Conservation (phyloP, 768 basidiomycete genomes). For the Galerina marginata region DNA sequence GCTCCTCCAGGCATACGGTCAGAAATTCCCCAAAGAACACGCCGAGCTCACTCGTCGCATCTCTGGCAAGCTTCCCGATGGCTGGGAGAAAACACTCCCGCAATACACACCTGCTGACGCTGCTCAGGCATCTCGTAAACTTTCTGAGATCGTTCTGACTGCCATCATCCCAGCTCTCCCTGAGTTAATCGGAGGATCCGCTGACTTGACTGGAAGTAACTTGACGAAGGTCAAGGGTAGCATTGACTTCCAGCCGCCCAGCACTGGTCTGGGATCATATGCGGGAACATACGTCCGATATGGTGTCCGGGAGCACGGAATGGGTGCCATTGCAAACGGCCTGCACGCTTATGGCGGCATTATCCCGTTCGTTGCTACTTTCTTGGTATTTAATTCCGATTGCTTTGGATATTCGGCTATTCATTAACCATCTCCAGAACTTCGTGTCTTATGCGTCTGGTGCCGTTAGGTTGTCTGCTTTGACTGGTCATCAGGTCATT, state of each 20-base stretch:
- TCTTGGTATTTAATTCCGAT: constrained; percentile 62
- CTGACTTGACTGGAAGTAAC: constrained; percentile 92
- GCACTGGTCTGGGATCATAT: constrained; percentile 83
- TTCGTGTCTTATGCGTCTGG: constrained; percentile 94
- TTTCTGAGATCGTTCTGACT: constrained; percentile 88
- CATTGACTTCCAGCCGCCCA: constrained; percentile 92
- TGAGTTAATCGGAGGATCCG: constrained; percentile 88
- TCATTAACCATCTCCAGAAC: constrained; percentile 55
- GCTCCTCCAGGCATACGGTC: constrained; percentile 67
- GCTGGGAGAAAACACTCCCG: constrained; percentile 87
- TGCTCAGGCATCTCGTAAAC: constrained; percentile 90
- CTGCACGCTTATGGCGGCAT: constrained; percentile 88
- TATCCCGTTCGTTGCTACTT: constrained; percentile 90
- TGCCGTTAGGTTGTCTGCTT: constrained; percentile 89
- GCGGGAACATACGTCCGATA: constrained; percentile 91
- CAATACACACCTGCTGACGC: constrained; percentile 83
- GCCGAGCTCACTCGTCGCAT: constrained; percentile 88
- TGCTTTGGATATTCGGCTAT: neutral
- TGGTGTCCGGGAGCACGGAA: constrained; percentile 97
- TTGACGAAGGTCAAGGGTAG: constrained; percentile 84
- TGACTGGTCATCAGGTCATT: constrained; percentile 89
- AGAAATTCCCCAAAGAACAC: constrained; percentile 84
- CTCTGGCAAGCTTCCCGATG: constrained; percentile 78
- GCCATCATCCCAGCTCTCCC: constrained; percentile 77
- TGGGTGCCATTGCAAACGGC: constrained; percentile 96